Conservation (phyloP, 768 basidiomycete genomes). For the Paxillus involutus region DNA sequence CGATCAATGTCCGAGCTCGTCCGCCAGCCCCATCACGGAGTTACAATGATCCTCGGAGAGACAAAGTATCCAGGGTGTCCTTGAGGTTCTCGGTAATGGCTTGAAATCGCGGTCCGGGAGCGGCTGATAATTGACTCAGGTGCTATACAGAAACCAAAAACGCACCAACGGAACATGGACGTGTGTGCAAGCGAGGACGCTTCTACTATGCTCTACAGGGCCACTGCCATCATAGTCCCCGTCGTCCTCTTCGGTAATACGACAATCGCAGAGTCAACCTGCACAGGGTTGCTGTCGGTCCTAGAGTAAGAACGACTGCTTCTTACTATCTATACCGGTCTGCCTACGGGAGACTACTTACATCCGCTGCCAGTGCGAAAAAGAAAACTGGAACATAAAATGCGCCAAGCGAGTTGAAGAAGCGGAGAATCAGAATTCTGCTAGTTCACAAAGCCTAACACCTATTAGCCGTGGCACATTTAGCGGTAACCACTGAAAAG, state of each 20-base stretch:
- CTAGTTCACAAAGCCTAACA: constrained; percentile 35
- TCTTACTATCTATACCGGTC: too few relatives aligned
- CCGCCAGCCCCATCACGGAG: constrained; percentile 37
- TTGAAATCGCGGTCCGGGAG: constrained; percentile 20
- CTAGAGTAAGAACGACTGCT: too few relatives aligned
- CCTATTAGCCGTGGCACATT: background rate
- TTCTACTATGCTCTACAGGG: constrained; percentile 38
- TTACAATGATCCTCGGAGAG: constrained; percentile 2
- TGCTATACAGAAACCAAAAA: background rate
- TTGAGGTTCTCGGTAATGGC: constrained; percentile 31
- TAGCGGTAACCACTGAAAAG: constrained; percentile 5
- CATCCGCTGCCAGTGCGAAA: too few relatives aligned
- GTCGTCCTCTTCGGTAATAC: constrained; percentile 42
- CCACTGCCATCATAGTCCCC: constrained; percentile 42
- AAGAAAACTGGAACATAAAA: background rate
- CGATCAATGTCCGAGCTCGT: constrained; percentile 49
- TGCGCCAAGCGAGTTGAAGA: constrained; percentile 68
- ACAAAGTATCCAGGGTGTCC: constrained; percentile 34
- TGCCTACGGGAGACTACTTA: too few relatives aligned
- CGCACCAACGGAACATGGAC: constrained; percentile 53
- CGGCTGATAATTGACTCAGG: background rate
- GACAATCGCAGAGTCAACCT: constrained; percentile 60
- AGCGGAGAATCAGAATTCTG: constrained; percentile 52
- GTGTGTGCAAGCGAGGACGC: constrained; percentile 63
- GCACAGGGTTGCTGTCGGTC: constrained; percentile 47